Percentiles rank a stretch among this genome's conserved stretches.
These are phyloP conservation scores for Pseudocercospora pini-densiflorae DNA, from an alignment of 2,329 filamentous ascomycete species.

Conservation along the genomic window DNA sequence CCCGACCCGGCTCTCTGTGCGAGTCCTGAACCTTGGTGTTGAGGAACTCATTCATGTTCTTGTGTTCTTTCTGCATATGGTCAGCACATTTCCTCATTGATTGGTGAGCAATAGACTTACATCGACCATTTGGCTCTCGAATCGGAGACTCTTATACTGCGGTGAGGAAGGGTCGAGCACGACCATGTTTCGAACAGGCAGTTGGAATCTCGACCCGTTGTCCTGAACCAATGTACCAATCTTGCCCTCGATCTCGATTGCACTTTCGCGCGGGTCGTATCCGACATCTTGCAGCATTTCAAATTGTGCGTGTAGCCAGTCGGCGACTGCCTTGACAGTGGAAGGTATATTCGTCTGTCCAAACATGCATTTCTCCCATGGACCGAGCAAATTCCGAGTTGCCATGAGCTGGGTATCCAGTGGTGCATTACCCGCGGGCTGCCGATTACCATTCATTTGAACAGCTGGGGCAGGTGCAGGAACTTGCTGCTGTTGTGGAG, in stretches of 20 bases:
- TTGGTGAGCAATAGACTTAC: constrained; percentile 55
- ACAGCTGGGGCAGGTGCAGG: constrained; percentile 8
- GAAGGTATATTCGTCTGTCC: constrained; percentile 32
- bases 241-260: constrained; percentile 94
- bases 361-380: constrained; percentile 39
- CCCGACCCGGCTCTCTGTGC: constrained; percentile 46
- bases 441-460: constrained; percentile 10
- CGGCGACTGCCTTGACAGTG: constrained; percentile 31
- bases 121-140: constrained; percentile 89
- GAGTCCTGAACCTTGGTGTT: constrained; percentile 64
- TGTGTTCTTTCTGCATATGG: constrained; percentile 71
- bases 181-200: constrained; percentile 72
- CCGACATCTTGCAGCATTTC: constrained; percentile 55
- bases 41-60: constrained; percentile 79
- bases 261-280: constrained; percentile 65
- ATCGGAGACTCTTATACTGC: constrained; percentile 57
- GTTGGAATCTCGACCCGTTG: constrained; percentile 68
- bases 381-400: constrained; percentile 31
- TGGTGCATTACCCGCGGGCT: constrained; percentile 12
- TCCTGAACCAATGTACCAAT: constrained; percentile 78
- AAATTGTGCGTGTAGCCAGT: constrained; percentile 36
- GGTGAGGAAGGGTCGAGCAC: constrained; percentile 65
- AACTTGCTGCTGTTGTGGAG: constrained; percentile 14
- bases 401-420: constrained; percentile 35
- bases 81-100: constrained; percentile 25